These are phyloP conservation scores for Recurvomyces mirabilis DNA, from an alignment of 495 filamentous ascomycete genomes.

Conservation along the genomic window DNA sequence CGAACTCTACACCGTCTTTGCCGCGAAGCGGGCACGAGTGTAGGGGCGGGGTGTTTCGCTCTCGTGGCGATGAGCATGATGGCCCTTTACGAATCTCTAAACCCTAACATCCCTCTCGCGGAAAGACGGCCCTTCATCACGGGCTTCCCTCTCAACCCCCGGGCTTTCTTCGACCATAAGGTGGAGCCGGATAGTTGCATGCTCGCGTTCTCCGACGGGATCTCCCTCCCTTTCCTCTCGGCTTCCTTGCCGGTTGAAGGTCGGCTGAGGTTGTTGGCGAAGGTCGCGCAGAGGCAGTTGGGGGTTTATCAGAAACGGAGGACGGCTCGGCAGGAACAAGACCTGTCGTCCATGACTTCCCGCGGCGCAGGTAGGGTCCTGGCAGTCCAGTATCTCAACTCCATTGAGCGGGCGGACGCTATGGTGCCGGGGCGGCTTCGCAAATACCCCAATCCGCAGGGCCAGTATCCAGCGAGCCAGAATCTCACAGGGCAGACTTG, in stretches of 20 bases:
- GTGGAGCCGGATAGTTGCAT: constrained; percentile 28
- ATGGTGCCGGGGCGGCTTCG: constrained; percentile 17
- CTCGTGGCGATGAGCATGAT: constrained; percentile 31
- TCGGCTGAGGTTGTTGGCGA: constrained; percentile 25
- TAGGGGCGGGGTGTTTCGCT: constrained; percentile 31
- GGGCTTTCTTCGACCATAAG: constrained; percentile 26
- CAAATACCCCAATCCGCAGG: constrained; percentile 27
- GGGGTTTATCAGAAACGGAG: constrained; percentile 28
- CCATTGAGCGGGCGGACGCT: constrained; percentile 23
- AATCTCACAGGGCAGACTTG: constrained; percentile 25
- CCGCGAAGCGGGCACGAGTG: constrained; percentile 23
- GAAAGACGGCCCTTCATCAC: constrained; percentile 26
- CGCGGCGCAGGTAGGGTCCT: constrained; percentile 23
- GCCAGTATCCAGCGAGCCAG: constrained; percentile 22
- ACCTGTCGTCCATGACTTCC: constrained; percentile 10
- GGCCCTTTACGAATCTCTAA: constrained; percentile 26
- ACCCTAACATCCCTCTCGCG: constrained; percentile 19
- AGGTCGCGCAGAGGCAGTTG: constrained; percentile 27
- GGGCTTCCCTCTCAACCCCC: constrained; percentile 32
- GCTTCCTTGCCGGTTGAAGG: constrained; percentile 21
- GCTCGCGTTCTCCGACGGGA: constrained; percentile 30
- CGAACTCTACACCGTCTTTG: constrained; percentile 22
- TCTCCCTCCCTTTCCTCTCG: constrained; percentile 29
- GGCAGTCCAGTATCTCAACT: constrained; percentile 26
- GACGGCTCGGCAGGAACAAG: constrained; percentile 1